phyloP scores from a whole-genome alignment of 2,329 filamentous ascomycete genomes.

The Mariannaea sp. region DNA sequence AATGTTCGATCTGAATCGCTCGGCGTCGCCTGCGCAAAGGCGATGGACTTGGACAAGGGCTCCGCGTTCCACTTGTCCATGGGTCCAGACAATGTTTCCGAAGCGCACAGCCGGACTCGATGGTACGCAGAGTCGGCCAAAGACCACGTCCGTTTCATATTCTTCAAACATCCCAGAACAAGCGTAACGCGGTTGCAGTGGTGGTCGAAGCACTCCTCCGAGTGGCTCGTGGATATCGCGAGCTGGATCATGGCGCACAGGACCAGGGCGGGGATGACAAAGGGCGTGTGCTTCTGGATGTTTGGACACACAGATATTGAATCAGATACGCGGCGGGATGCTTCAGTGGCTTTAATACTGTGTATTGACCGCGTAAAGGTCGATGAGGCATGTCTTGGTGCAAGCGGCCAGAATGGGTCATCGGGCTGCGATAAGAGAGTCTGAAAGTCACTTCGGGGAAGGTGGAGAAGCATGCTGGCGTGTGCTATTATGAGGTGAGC shows the following conservation, averaged over 20 bases:
- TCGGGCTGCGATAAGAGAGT: not conserved
- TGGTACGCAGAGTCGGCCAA: conserved; percentile 29
- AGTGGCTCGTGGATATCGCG: conserved; percentile 26
- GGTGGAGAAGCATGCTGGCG: conserved; percentile 29
- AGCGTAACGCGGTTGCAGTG: conserved; percentile 31
- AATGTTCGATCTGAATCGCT: not conserved
- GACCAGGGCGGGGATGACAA: conserved; percentile 23
- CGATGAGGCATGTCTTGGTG: conserved; percentile 12
- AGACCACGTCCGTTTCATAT: conserved; percentile 24
- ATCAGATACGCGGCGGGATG: conserved; percentile 29
- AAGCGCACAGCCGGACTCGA: conserved; percentile 23
- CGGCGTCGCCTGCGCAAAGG: not conserved
- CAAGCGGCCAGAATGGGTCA: conserved; percentile 3
- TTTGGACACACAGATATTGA: conserved; percentile 28
- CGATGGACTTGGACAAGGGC: conserved; percentile 10
- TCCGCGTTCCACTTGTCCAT: conserved; percentile 32
- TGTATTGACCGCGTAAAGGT: conserved; percentile 21
- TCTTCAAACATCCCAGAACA: conserved; percentile 24
- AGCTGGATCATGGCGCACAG: conserved; percentile 31
- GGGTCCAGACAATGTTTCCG: conserved; percentile 25
- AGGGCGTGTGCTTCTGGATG: conserved; percentile 30
- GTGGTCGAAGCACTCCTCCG: conserved; percentile 31
- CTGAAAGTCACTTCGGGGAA: conserved; percentile 21
- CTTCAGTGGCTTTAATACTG: conserved; percentile 33
- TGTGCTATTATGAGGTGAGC: conserved; percentile 29